phyloP scores from a whole-genome alignment of 202 grass and related monocot genomes.

The Zizania palustris region DNA sequence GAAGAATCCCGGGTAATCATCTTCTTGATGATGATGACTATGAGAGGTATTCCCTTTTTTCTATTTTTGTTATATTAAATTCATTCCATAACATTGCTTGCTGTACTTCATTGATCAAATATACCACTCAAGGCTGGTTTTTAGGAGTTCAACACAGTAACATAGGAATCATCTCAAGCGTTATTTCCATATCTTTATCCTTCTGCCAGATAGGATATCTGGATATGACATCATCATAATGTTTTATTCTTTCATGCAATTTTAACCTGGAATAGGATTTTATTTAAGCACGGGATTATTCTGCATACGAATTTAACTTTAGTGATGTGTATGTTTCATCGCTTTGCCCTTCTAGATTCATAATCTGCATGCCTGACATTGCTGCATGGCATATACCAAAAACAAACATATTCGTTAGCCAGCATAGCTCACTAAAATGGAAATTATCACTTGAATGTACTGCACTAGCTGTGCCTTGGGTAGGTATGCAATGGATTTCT shows the following conservation, averaged over 20 bases:
- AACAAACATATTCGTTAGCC: neutral
- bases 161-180: neutral
- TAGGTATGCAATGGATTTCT: constrained; percentile 4
- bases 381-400: neutral
- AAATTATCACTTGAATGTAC: neutral
- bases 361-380: neutral
- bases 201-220: constrained; percentile 17
- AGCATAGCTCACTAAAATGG: neutral
- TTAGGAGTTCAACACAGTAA: neutral
- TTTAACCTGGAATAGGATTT: neutral
- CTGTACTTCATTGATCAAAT: neutral
- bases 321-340: neutral
- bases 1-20: constrained; percentile 53
- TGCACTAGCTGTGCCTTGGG: neutral
- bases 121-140: neutral
- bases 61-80: neutral
- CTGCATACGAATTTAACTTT: neutral
- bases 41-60: constrained; percentile 56
- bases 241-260: neutral
- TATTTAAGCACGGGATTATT: neutral
- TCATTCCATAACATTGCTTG: constrained; percentile 9
- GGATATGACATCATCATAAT: neutral
- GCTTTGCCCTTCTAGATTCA: neutral
- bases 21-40: constrained; percentile 53
- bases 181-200: constrained; percentile 1